A percentile compares a stretch with the other conserved stretches of the same genome.
Conservation (phyloP, 2,329 filamentous ascomycete species). For the Monilinia laxa region DNA sequence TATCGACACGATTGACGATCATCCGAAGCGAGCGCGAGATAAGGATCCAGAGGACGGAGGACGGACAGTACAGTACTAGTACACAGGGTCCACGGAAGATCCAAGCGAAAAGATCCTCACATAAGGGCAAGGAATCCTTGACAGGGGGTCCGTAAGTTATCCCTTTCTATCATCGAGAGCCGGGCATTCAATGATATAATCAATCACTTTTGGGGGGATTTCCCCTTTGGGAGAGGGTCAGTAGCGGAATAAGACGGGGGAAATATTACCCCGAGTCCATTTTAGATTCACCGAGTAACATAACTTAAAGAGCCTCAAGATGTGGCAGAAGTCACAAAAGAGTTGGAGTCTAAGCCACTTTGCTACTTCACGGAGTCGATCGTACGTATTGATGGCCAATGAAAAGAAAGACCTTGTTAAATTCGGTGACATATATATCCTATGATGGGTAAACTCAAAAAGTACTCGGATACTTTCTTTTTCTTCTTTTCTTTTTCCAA, state of each 20-base stretch:
- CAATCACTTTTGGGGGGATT: too few species aligned
- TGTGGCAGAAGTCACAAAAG: background rate
- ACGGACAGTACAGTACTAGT: too few species aligned
- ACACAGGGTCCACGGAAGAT: background rate
- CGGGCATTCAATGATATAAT: too few species aligned
- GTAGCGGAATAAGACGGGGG: background rate
- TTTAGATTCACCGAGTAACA: slow-evolving; percentile 13
- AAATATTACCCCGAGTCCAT: slow-evolving; percentile 3
- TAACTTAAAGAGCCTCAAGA: slow-evolving; percentile 6
- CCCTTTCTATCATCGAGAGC: too few species aligned
- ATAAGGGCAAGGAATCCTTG: background rate
- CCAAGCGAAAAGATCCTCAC: too few species aligned
- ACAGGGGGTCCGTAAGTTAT: too few species aligned
- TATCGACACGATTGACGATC: background rate
- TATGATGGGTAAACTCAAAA: background rate
- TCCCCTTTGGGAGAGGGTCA: too few species aligned
- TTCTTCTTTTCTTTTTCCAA: background rate
- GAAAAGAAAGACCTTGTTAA: background rate
- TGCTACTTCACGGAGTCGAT: background rate
- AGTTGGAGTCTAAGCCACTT: slow-evolving; percentile 1
- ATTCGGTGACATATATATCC: background rate
- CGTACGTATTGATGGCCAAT: background rate
- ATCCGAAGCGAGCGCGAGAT: slow-evolving; percentile 1
- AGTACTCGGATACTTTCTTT: background rate
- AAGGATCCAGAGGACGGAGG: background rate